Conservation (phyloP, 1,284 basidiomycete species). For the Rhodotorula sp. region DNA sequence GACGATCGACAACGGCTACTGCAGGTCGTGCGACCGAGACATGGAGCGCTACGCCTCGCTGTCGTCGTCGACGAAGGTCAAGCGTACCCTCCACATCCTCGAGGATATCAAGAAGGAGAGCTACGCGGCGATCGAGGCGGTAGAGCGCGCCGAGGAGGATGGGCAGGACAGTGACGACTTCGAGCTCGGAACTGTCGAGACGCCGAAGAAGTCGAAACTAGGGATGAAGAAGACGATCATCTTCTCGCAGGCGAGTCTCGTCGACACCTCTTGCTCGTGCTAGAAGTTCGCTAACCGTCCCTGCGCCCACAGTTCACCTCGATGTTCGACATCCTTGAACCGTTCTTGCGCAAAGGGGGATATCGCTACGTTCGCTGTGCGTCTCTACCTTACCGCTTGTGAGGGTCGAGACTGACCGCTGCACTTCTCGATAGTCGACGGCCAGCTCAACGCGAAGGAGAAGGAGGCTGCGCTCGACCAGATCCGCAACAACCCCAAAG, state of each 20-base stretch:
- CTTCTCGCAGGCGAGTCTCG: conserved; percentile 52
- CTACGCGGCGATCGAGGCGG: not conserved
- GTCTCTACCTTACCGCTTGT: conserved; percentile 44
- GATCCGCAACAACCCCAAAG: conserved; percentile 62
- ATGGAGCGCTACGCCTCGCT: conserved; percentile 29
- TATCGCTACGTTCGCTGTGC: conserved; percentile 79
- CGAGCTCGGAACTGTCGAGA: not conserved
- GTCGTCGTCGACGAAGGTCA: conserved; percentile 66
- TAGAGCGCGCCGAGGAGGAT: conserved; percentile 39
- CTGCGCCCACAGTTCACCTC: conserved; percentile 70
- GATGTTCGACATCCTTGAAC: conserved; percentile 83
- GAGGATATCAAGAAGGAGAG: conserved; percentile 58
- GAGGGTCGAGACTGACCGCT: not conserved
- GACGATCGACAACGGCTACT: conserved; percentile 17
- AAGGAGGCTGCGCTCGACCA: conserved; percentile 65
- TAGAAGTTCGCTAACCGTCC: conserved; percentile 47
- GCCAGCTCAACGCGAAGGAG: conserved; percentile 57
- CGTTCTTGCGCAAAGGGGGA: conserved; percentile 66
- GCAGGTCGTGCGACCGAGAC: conserved; percentile 38
- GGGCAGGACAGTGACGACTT: conserved; percentile 53
- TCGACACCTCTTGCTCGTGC: too few species aligned
- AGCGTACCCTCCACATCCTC: conserved; percentile 74
- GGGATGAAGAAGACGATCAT: conserved; percentile 80
- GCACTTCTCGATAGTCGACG: conserved; percentile 27
- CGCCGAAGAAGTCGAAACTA: not conserved